Evolutionary conservation across 345 rosid species (phyloP), one percentile per base, ranked within the genome.

Genomic region (Erucastrum elatum): DNA sequence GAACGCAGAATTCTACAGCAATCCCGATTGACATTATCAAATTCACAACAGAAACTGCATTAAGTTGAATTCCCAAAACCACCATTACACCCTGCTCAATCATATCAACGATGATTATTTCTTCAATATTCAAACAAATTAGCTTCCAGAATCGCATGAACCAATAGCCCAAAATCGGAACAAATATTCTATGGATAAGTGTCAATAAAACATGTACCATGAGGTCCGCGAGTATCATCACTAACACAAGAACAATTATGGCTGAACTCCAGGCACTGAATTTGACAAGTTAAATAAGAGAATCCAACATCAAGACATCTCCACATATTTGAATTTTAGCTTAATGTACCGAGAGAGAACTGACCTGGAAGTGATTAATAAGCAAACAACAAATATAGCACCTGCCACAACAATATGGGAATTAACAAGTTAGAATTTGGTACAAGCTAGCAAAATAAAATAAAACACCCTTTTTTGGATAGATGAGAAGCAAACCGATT

Each of bases 21-120:
- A 94, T 94, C 82, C 98, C 98, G 37, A 94, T 88, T 13, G 98
- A 87, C 98, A 94, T 94, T 35, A 94, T 82, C 60, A 94, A 89
- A 85, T 94, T 94, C 70, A 94, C 97, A 34, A 91, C 95, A 66
- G 98, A 94, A 76, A 94, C 91, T 30, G 98, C 98, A 81, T 94
- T 94, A 72, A 94, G 87, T 84, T 94, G 98, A 82, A 94, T 94
- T 58, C 85, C 85, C 76, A 92, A 82, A 86, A 92, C 78, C 55
- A 92, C 97, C 98, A 94, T 92, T 49, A 92, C 84, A 56, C 98
- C 98, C 98, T 94, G 91, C 72, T 71, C 71, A 81, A 79, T 30
- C 31, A 67, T 35, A 75, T 41, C 77, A 78, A 60, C 34, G 70
- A 49, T 68, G 70, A 46, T 70, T 60, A 70, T 15, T 68, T 55